Evolutionary conservation across 2,329 filamentous ascomycete species (phyloP), one percentile per base, ranked within the genome.

Genomic region (Xylaria arbuscula): DNA sequence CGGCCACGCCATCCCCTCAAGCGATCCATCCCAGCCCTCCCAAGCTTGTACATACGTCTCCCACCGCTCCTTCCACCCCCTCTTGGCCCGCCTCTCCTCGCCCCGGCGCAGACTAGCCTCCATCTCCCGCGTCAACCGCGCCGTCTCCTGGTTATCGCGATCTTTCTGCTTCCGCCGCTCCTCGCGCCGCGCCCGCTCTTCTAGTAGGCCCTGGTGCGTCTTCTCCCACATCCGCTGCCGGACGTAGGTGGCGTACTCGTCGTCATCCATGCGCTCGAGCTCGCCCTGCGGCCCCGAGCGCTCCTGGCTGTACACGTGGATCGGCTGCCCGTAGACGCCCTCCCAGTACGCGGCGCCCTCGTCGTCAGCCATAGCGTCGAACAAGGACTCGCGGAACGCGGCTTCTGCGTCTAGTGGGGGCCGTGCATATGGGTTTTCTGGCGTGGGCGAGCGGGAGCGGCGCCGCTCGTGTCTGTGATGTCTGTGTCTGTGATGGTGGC

Each of bases 261-360:
- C 94, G 74, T 98, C 96, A 9, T 86, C 90, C 95, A 98, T 98
- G 71, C 86, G 86, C 80, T 97, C 93, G 13, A 97, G 83, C 76
- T 89, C 80, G 70, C 87, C 87, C 76, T 76, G 51, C 82, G 80
- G 67, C 81, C 83, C 45, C n/a, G 76, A 71, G 58, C 83, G 80
- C 0, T 85, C 84, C 32, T 87, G 84, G 0, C 88, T 78, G 78
- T 97, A 98, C 7, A 89, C 88, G 80, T 98, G 94, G 58, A 98
- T 92, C 0, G 96, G 95, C 78, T 98, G 95, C 0, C 94, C 94
- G 80, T 98, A 99, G n/a, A 99, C 93, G 17, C 89, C 89, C 79
- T 98, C 92, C 96, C 96, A 99, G 82, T 96, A 99, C 8, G 90
- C 88, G 1, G 96, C 96, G 55, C 95, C 96, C 81, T 99, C 96